phyloP scores from a whole-genome alignment of 192 early-diverging fungal genomes.

The Coemansia sp. region DNA sequence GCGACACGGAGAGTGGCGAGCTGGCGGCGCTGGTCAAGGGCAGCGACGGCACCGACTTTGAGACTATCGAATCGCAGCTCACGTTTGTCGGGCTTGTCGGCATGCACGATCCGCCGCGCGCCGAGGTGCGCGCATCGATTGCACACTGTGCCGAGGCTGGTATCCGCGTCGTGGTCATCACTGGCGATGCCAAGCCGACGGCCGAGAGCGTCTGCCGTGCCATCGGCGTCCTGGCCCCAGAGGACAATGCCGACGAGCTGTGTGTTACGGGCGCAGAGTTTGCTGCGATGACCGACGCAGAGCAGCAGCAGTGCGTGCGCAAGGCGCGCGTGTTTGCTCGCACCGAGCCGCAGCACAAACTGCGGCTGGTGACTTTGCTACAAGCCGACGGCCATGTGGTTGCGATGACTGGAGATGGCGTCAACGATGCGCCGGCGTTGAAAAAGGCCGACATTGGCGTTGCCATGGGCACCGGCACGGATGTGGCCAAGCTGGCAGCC shows the following conservation, averaged over 20 bases:
- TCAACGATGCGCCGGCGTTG: slow-evolving; percentile 97
- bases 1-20: slow-evolving; percentile 40
- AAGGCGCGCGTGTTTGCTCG: slow-evolving; percentile 87
- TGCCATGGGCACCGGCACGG: slow-evolving; percentile 98
- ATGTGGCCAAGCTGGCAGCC: slow-evolving; percentile 96
- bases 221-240: slow-evolving; percentile 84
- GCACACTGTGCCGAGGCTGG: slow-evolving; percentile 86
- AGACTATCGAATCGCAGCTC: slow-evolving; percentile 75
- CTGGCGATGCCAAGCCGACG: slow-evolving; percentile 96
- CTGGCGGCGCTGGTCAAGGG: slow-evolving; percentile 57
- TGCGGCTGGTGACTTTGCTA: slow-evolving; percentile 88
- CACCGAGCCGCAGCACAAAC: slow-evolving; percentile 95
- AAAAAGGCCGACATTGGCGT: slow-evolving; percentile 99
- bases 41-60: slow-evolving; percentile 48
- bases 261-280: slow-evolving; percentile 94
- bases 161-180: slow-evolving; percentile 97
- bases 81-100: slow-evolving; percentile 92
- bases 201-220: slow-evolving; percentile 93
- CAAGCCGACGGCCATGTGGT: slow-evolving; percentile 63
- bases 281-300: slow-evolving; percentile 69
- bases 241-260: slow-evolving; percentile 59
- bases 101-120: slow-evolving; percentile 97
- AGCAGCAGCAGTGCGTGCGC: slow-evolving; percentile 70
- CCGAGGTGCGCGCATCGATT: slow-evolving; percentile 84
- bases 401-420: slow-evolving; percentile 91